These are phyloP conservation scores for Pyrus pyrifolia DNA, from an alignment of 306 rosid species.

Conservation along the genomic window DNA sequence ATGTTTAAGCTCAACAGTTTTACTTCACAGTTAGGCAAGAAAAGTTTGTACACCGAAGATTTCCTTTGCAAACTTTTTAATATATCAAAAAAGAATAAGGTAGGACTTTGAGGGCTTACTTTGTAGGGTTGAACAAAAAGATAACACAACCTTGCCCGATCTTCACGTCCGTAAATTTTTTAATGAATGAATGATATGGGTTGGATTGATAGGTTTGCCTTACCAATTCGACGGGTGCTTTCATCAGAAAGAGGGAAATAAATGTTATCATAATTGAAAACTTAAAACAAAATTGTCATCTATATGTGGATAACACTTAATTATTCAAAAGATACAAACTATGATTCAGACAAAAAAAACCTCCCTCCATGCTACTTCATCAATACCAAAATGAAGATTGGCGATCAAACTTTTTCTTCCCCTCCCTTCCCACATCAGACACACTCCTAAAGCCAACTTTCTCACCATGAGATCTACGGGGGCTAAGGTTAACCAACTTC, in stretches of 20 bases:
- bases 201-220: too few relatives aligned
- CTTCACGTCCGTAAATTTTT: too few relatives aligned
- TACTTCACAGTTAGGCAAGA: too few relatives aligned
- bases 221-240: too few relatives aligned
- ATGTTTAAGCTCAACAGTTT: too few relatives aligned
- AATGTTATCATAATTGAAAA: neutral
- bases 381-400: slow-evolving; percentile 48
- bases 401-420: slow-evolving; percentile 31
- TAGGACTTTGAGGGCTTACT: too few relatives aligned
- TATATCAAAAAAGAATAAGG: too few relatives aligned
- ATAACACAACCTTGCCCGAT: too few relatives aligned
- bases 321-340: neutral
- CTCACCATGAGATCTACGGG: neutral
- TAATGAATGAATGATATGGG: too few relatives aligned
- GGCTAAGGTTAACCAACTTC: slow-evolving; percentile 28
- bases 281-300: neutral
- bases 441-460: slow-evolving; percentile 25
- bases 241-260: neutral
- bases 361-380: neutral
- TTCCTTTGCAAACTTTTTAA: too few relatives aligned
- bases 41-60: too few relatives aligned
- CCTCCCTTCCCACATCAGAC: slow-evolving; percentile 35
- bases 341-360: neutral
- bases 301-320: neutral
- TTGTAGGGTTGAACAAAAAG: too few relatives aligned